Base-by-base conservation (phyloP, 305 asterid genomes). In the Fraxinus floribunda region DNA sequence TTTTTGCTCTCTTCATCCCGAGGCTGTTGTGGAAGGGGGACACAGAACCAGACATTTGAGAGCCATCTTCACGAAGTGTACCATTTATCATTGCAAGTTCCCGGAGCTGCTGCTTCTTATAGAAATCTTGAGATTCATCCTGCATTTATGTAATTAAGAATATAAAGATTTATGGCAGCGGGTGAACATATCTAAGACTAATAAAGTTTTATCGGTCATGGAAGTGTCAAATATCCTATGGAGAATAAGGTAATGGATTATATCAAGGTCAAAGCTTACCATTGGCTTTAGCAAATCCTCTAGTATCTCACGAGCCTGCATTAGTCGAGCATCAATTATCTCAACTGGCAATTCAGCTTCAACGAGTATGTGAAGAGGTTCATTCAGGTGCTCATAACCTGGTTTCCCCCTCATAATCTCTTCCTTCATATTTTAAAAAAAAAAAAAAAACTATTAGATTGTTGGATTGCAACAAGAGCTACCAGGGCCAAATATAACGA, bases 401-500 rank as follows among this genome's bases (percentile, higher is more conserved):
- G 98, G 96, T 86, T 93, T 97, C 74, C 98, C 98, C 79, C 99
- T 93, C 98, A 97, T 92, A 92, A 93, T 88, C 89, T 97, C 99
- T 91, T 97, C 99, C 99, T 97, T 84, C 83, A 90, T 35, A 84
- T 86, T 26, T 0, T 0, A 26, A 1, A 26, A 1, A 26, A 1
- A 1, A 0, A 26, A 26, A 26, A 26, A 26, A 26, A 26, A 0
- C 72, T 55, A 78, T 82, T 77, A 84, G 34, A 46, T 26, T 75
- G 76, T 75, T 35, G 38, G 24, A 49, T 49, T 34, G 70, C 80
- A 20, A 36, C 6, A 35, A 32, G 18, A 35, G 39, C 8, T 35
- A 35, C 39, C 39, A 35, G 39, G 39, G 39, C 39, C 8, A 35
- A 35, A 35, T 5, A 35, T 35, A 35, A 5, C 7, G 39, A 35